Conservation (phyloP, 345 rosid genomes). For the Rhodamnia rubescens region DNA sequence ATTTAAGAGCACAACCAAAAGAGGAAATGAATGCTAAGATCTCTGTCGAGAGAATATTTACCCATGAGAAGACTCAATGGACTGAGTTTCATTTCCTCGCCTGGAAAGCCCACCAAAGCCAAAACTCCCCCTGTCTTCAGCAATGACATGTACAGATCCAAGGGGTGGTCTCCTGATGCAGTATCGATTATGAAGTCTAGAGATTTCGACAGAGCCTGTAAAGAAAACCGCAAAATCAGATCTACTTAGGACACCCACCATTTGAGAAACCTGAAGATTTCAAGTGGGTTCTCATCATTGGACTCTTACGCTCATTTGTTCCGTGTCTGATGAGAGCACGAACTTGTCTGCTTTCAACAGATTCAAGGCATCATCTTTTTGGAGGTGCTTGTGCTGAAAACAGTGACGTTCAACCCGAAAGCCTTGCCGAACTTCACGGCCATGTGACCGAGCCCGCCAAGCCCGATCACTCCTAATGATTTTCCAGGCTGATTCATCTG, state of each 20-base stretch:
- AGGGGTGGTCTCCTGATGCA: conserved; percentile 74
- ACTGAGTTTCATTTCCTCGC: conserved; percentile 14
- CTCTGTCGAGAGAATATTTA: neutral
- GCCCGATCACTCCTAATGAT: conserved; percentile 29
- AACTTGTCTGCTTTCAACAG: conserved; percentile 25
- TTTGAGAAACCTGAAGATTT: neutral
- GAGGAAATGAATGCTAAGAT: neutral
- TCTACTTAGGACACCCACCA: neutral
- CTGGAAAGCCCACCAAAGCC: conserved; percentile 21
- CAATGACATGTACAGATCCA: conserved; percentile 64
- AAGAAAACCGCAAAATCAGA: neutral
- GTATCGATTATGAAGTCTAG: conserved; percentile 69
- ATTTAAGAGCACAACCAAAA: neutral
- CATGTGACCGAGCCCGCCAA: conserved; percentile 44
- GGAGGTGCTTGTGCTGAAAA: conserved; percentile 23
- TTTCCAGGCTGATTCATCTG: conserved; percentile 36
- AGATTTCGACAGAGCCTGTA: conserved; percentile 46
- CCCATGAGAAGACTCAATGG: conserved; percentile 16
- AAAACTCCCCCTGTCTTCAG: conserved; percentile 21
- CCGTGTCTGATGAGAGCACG: conserved; percentile 23
- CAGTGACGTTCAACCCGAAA: conserved; percentile 28
- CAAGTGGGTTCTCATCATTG: neutral
- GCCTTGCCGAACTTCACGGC: conserved; percentile 38
- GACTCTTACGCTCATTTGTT: conserved; percentile 52
- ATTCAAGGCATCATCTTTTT: conserved; percentile 31